Evolutionary conservation across 345 rosid genomes (phyloP), one percentile per base, ranked within the genome.

Genomic region (Eutrema yunnanense): DNA sequence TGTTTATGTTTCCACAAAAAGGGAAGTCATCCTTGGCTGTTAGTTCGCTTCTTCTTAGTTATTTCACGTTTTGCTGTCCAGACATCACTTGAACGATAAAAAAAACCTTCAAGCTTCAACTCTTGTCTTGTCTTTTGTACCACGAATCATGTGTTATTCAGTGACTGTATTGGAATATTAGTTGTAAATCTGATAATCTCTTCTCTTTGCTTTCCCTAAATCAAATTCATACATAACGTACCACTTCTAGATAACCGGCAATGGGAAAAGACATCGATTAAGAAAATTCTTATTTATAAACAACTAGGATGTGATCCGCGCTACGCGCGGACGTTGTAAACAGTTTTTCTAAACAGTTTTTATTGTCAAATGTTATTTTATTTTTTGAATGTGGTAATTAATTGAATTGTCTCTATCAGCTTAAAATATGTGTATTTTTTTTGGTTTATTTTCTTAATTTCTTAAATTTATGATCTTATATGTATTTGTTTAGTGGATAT

Each of bases 11-110:
- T 83, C 73, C 67, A 51, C 54, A 30, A 82, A 26, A 26, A 66
- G 94, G 94, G 85, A 90, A 86, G 90, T 88, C 96, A 86, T 90
- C 97, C 90, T 86, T 90, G 95, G 97, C 96, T 85, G 62, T 72
- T 80, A 64, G 10, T 81, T 69, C 16, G 30, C 37, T 58, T 67
- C 30, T 57, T 50, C 50, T 52, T 56, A 51, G 40, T 47, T 61
- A 44, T 30, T 33, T 48, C n/a, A 41, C 53, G 22, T 50, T 65
- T n/a, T 64, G 48, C 65, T 75, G 38, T 60, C 9, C 8, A 42
- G 29, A 43, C 16, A 54, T 33, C 19, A 43, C 55, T 32, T 16
- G 33, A 72, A 22, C 33, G 22, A 41, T 33, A 26, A 40, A 26
- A 8, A 8, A 63, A 33, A n/a, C 19, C 34, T 54, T n/a, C 22